These are phyloP conservation scores for Diaporthe sp. DNA, from an alignment of 2,329 filamentous ascomycete genomes.

Conservation along the genomic window DNA sequence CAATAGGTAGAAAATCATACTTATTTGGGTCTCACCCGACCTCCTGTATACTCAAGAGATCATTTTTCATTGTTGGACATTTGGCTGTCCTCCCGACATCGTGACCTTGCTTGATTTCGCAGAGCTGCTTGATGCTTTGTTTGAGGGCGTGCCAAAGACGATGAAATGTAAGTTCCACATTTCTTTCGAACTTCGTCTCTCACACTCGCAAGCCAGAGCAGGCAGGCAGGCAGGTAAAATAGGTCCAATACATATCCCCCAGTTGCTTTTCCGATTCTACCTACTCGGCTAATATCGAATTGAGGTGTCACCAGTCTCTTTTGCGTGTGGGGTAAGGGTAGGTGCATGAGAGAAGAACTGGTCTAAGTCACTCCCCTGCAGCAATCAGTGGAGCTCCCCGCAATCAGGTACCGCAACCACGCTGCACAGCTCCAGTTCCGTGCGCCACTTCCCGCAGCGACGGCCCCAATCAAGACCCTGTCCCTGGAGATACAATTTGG, in stretches of 20 bases:
- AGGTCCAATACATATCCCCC: background rate
- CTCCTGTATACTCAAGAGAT: background rate
- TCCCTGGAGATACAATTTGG: constrained; percentile 26
- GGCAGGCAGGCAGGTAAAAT: background rate
- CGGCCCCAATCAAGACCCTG: constrained; percentile 13
- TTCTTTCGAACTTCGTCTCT: background rate
- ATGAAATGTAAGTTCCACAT: background rate
- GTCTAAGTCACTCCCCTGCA: constrained; percentile 23
- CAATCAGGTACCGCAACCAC: constrained; percentile 19
- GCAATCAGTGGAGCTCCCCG: constrained; percentile 12
- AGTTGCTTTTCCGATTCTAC: background rate
- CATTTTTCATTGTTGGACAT: background rate
- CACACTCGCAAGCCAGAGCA: no score
- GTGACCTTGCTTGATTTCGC: background rate
- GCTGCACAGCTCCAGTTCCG: constrained; percentile 13
- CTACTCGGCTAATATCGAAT: background rate
- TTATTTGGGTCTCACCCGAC: background rate
- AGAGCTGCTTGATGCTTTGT: background rate
- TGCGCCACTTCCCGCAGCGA: constrained; percentile 15
- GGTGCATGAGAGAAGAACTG: background rate
- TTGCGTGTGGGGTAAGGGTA: background rate
- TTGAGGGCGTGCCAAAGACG: background rate
- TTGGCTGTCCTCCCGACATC: background rate
- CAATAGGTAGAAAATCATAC: background rate
- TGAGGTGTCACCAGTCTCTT: background rate